phyloP scores from a whole-genome alignment of 139 green algal species.

The Gonium pectorale region DNA sequence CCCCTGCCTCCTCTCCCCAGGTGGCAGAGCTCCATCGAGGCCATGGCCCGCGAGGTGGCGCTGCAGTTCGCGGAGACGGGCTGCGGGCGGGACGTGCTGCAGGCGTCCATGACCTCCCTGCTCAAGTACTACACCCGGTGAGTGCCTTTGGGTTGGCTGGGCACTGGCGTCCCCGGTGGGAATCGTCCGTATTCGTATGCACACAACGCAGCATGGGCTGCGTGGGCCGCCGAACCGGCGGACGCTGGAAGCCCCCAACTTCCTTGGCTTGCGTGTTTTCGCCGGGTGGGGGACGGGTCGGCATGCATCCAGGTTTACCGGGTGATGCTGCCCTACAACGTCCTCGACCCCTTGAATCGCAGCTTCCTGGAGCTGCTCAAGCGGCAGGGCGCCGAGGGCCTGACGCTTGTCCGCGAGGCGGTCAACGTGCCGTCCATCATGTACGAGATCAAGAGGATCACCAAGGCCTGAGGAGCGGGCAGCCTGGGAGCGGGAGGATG shows the following conservation, averaged over 20 bases:
- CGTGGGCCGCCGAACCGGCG: too few species aligned
- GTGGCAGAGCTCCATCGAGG: conserved; percentile 87
- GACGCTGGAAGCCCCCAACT: too few species aligned
- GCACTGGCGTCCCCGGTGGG: too few species aligned
- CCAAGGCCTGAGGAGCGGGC: conserved; percentile 35
- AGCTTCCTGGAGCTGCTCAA: conserved; percentile 91
- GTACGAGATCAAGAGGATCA: conserved; percentile 76
- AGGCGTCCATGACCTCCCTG: conserved; percentile 92
- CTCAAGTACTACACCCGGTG: conserved; percentile 94
- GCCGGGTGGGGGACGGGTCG: too few species aligned
- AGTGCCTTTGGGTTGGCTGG: background rate
- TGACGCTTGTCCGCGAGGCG: conserved; percentile 79
- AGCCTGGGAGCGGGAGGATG: too few species aligned
- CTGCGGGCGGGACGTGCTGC: conserved; percentile 82
- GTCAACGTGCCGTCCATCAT: conserved; percentile 96
- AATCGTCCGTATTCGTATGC: background rate
- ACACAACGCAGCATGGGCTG: too few species aligned
- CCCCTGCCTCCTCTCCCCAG: background rate
- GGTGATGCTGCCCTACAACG: too few species aligned
- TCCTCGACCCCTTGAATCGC: background rate
- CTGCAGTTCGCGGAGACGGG: conserved; percentile 56
- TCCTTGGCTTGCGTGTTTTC: too few species aligned
- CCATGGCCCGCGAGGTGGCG: conserved; percentile 81
- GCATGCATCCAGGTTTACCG: too few species aligned
- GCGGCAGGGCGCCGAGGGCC: conserved; percentile 76